phyloP scores from a whole-genome alignment of 2,329 filamentous ascomycete species.

The Penicillium sp. region DNA sequence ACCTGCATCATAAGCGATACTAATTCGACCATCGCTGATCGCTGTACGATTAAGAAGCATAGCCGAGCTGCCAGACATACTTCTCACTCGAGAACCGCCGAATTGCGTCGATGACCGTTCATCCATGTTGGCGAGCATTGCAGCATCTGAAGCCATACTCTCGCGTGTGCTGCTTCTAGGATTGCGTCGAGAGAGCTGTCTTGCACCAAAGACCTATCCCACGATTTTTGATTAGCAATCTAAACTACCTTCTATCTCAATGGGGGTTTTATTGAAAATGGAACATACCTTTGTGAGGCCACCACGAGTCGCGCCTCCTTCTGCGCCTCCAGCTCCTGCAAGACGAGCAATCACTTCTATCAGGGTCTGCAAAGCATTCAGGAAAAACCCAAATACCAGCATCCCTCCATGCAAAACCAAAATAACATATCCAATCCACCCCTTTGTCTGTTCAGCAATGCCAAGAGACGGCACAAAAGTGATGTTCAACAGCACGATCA shows the following conservation, averaged over 20 bases:
- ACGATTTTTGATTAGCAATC: not conserved
- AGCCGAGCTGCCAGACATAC: slow-evolving; percentile 60
- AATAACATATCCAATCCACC: slow-evolving; percentile 94
- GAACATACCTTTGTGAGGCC: slow-evolving; percentile 69
- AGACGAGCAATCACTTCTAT: slow-evolving; percentile 82
- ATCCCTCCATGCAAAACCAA: slow-evolving; percentile 80
- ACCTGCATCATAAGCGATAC: slow-evolving; percentile 53
- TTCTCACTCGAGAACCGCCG: slow-evolving; percentile 52
- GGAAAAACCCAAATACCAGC: slow-evolving; percentile 84
- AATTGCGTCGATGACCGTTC: slow-evolving; percentile 56
- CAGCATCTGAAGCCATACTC: slow-evolving; percentile 77
- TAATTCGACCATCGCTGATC: slow-evolving; percentile 44
- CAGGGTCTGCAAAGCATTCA: slow-evolving; percentile 86
- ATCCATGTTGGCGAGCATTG: slow-evolving; percentile 70
- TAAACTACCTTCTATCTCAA: not conserved
- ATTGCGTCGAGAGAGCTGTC: slow-evolving; percentile 73
- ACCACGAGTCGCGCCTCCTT: slow-evolving; percentile 66
- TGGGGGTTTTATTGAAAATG: not conserved
- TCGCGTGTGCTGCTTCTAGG: slow-evolving; percentile 61
- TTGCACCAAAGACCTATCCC: slow-evolving; percentile 72
- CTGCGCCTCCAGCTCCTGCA: slow-evolving; percentile 76
- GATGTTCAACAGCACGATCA: slow-evolving; percentile 71
- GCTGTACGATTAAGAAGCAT: slow-evolving; percentile 54
- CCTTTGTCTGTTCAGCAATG: slow-evolving; percentile 73
- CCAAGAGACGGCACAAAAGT: slow-evolving; percentile 80